Evolutionary conservation across 2,329 filamentous ascomycete species (phyloP).

Genomic region (Laburnicola sp.): DNA sequence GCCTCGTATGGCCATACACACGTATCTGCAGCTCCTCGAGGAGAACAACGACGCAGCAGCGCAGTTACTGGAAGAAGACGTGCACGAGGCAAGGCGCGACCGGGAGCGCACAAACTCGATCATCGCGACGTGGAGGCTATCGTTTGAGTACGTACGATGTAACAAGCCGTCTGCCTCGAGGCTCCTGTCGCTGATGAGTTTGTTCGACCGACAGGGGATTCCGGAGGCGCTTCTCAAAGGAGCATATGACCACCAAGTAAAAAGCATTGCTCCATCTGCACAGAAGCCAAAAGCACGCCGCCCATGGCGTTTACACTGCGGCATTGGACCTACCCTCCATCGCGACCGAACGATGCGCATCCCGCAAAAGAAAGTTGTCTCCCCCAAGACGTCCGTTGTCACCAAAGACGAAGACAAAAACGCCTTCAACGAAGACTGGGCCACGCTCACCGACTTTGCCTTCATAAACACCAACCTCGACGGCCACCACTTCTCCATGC

Average conservation of each 20-base stretch:
- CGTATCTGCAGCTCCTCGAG: constrained; percentile 47
- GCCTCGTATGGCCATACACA: constrained; percentile 9
- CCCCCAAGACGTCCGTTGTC: neutral
- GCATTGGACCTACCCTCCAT: neutral
- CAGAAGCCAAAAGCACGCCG: neutral
- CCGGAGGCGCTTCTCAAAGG: constrained; percentile 22
- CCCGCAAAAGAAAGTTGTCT: neutral
- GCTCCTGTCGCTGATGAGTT: constrained; percentile 52
- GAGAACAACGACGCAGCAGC: constrained; percentile 34
- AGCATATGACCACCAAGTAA: constrained; percentile 1
- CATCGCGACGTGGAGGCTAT: constrained; percentile 39
- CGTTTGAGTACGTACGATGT: constrained; percentile 37
- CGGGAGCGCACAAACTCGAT: constrained; percentile 38
- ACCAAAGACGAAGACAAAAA: neutral
- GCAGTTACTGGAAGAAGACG: constrained; percentile 14
- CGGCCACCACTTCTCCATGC: constrained; percentile 21
- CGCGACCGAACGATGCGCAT: no score
- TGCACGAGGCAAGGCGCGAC: constrained; percentile 32
- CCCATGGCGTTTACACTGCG: neutral
- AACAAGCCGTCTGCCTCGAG: constrained; percentile 38
- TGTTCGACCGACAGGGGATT: constrained; percentile 51
- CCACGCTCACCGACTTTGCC: constrained; percentile 10
- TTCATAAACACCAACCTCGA: constrained; percentile 12
- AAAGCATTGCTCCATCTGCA: neutral
- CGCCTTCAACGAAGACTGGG: constrained; percentile 7